These are phyloP conservation scores for Caryopteris hybrid DNA, from an alignment of 305 asterid genomes.

Conservation along the genomic window DNA sequence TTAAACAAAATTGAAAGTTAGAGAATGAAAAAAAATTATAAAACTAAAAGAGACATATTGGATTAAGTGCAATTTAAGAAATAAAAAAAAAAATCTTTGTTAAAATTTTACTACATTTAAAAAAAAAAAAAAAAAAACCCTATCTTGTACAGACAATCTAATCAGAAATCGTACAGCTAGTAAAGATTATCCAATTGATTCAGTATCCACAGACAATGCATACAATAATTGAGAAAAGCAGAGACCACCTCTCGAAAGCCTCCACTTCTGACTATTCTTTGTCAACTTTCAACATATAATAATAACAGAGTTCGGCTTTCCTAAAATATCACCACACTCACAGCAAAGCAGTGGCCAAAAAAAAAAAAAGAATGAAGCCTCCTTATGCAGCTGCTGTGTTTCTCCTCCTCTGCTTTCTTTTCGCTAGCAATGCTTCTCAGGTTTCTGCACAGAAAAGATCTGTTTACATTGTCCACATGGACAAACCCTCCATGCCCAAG, in stretches of 20 bases:
- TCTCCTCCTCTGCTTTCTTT: not conserved
- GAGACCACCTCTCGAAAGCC: not conserved
- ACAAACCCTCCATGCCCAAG: slow-evolving; percentile 12
- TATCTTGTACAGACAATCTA: too few species aligned
- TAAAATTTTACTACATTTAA: too few species aligned
- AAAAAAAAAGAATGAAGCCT: not conserved
- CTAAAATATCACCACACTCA: not conserved
- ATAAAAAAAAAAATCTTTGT: too few species aligned
- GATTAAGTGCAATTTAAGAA: too few species aligned
- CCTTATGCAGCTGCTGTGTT: slow-evolving; percentile 7
- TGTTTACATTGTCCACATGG: slow-evolving; percentile 25
- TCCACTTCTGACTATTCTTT: not conserved
- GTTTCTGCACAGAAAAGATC: slow-evolving; percentile 19
- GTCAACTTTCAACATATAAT: too few species aligned
- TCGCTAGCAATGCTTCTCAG: not conserved
- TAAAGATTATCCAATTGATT: too few species aligned
- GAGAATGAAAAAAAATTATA: too few species aligned
- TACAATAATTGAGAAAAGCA: not conserved
- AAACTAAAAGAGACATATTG: too few species aligned
- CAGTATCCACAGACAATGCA: too few species aligned
- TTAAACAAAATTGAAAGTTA: too few species aligned
- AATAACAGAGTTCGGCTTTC: not conserved
- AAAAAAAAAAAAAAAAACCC: too few species aligned
- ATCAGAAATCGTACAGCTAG: too few species aligned
- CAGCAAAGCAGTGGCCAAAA: not conserved